Conservation (phyloP, 2,329 filamentous ascomycete species). For the Fusarium dimerum region DNA sequence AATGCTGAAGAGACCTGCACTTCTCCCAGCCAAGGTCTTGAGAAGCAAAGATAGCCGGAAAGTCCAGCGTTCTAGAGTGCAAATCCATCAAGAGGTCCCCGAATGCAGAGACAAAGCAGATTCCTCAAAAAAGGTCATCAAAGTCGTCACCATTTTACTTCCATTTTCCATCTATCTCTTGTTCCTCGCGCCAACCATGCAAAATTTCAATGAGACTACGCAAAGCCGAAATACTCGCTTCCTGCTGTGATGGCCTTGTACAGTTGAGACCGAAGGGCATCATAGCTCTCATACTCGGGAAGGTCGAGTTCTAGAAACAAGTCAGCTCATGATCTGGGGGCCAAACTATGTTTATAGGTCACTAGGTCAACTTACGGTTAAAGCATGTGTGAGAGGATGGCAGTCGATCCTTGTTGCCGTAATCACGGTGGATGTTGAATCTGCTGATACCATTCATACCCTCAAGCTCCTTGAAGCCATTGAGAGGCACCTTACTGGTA, state of each 20-base stretch:
- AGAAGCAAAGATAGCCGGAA: background rate
- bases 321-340: conserved; percentile 33
- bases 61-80: conserved; percentile 9
- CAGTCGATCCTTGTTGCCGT: conserved; percentile 92
- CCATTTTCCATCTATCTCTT: conserved; percentile 16
- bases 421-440: conserved; percentile 99
- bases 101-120: conserved; percentile 12
- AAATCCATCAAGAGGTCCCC: conserved; percentile 8
- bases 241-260: conserved; percentile 97
- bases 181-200: conserved; percentile 19
- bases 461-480: conserved; percentile 98
- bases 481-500: conserved; percentile 96
- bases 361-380: conserved; percentile 75
- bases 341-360: conserved; percentile 31
- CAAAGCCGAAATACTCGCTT: conserved; percentile 97
- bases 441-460: conserved; percentile 98
- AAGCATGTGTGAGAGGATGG: conserved; percentile 98
- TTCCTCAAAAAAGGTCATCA: conserved; percentile 7
- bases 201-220: conserved; percentile 51
- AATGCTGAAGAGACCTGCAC: conserved; percentile 35
- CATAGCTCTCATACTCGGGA: conserved; percentile 97
- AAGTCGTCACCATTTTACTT: conserved; percentile 5
- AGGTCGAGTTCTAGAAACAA: conserved; percentile 82
- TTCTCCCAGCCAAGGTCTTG: conserved; percentile 25
- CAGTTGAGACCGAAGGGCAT: conserved; percentile 80